phyloP scores from a whole-genome alignment of 495 filamentous ascomycete species.

The Astrothelium subdiscretum region DNA sequence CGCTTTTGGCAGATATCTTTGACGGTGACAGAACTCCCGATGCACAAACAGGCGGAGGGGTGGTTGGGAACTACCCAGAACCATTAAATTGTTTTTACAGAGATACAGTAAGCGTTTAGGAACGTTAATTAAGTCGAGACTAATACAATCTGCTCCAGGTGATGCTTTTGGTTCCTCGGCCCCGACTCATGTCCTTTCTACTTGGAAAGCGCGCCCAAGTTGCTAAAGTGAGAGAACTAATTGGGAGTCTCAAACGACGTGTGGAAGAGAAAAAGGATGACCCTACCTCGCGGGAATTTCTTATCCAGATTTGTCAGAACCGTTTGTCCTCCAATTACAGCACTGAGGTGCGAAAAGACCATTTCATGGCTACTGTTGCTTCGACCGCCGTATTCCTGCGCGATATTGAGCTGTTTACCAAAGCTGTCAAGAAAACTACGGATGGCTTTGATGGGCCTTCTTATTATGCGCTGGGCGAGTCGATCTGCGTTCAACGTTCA shows the following conservation, averaged over 20 bases:
- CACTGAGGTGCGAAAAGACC: background rate
- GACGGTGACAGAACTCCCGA: too few species aligned
- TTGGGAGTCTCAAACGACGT: background rate
- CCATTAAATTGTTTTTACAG: background rate
- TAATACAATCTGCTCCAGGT: too few species aligned
- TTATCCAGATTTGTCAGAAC: background rate
- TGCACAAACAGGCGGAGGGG: too few species aligned
- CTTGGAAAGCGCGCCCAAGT: background rate
- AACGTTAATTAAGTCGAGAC: background rate
- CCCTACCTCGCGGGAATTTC: background rate
- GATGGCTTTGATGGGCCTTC: background rate
- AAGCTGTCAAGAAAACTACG: background rate
- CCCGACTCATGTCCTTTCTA: background rate
- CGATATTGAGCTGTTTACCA: background rate
- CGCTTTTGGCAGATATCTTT: too few species aligned
- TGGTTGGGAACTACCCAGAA: background rate
- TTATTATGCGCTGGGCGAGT: background rate
- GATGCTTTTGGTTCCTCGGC: background rate
- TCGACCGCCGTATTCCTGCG: background rate
- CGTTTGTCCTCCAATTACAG: background rate
- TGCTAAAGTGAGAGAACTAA: background rate
- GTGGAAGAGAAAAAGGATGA: background rate
- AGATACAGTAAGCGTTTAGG: background rate
- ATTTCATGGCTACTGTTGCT: background rate
- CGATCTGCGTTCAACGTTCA: background rate